These are phyloP conservation scores for Conidiobolus incongruus DNA, from an alignment of 371 early-diverging fungal genomes.

Conservation along the genomic window DNA sequence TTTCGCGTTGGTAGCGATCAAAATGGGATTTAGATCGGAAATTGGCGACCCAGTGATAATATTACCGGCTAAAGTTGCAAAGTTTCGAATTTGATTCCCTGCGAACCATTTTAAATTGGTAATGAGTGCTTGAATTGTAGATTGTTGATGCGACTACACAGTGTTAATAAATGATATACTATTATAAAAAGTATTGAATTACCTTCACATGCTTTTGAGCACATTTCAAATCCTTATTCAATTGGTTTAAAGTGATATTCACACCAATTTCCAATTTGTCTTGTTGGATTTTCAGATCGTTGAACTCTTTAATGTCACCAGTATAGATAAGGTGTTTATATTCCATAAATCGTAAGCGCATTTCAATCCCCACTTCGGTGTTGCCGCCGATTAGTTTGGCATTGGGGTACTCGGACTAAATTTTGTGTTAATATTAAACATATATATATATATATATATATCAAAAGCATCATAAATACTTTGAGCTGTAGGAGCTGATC, in stretches of 20 bases:
- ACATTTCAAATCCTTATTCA: conserved; percentile 17
- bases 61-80: conserved; percentile 56
- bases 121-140: conserved; percentile 29
- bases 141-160: conserved; percentile 1
- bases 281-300: conserved; percentile 10
- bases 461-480: no score
- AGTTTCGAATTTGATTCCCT: conserved; percentile 53
- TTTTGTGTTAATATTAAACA: no score
- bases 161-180: background rate
- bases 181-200: conserved; percentile 3
- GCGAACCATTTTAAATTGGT: conserved; percentile 49
- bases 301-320: conserved; percentile 36
- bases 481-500: no score
- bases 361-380: conserved; percentile 52
- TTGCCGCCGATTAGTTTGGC: conserved; percentile 56
- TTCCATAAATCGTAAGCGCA: conserved; percentile 34
- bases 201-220: background rate
- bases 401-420: conserved; percentile 12
- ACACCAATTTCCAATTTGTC: conserved; percentile 17
- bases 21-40: conserved; percentile 59
- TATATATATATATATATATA: no score
- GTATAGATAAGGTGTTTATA: conserved; percentile 32
- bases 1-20: conserved; percentile 29
- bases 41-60: conserved; percentile 58
- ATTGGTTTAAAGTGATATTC: conserved; percentile 20